Conservation (phyloP, 1,284 basidiomycete species). For the Ceratobasidium sp. region DNA sequence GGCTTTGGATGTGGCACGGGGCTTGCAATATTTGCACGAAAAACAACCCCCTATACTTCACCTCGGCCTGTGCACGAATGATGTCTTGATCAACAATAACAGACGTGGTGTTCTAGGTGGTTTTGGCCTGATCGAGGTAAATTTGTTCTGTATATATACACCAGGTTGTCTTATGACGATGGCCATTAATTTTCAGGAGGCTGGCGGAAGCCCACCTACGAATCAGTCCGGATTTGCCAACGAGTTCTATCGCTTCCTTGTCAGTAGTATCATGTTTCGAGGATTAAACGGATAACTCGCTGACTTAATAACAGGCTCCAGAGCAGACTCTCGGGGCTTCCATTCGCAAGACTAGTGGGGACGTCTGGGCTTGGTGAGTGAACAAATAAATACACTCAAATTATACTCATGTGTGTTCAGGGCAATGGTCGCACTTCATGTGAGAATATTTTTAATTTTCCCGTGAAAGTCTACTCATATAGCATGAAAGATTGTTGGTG, state of each 20-base stretch:
- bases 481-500: constrained; percentile 5
- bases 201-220: neutral
- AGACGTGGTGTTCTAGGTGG: constrained; percentile 2
- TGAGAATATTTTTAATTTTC: neutral
- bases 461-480: neutral
- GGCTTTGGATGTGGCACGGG: neutral
- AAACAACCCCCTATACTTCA: neutral
- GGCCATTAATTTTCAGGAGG: neutral
- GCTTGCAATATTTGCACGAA: constrained; percentile 4
- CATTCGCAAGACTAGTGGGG: neutral
- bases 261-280: neutral
- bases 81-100: constrained; percentile 2
- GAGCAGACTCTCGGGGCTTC: neutral
- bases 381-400: neutral
- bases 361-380: constrained; percentile 37
- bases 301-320: neutral
- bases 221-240: neutral
- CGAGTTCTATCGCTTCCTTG: constrained; percentile 1
- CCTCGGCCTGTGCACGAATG: neutral
- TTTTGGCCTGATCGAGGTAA: neutral
- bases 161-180: neutral
- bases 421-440: constrained; percentile 34
- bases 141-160: too few relatives aligned
- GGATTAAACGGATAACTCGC: neutral
- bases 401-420: neutral